Percentiles rank a stretch among this genome's conserved stretches.
phyloP scores from a whole-genome alignment of 805 yeast genomes.

The Ogataea sp. region DNA sequence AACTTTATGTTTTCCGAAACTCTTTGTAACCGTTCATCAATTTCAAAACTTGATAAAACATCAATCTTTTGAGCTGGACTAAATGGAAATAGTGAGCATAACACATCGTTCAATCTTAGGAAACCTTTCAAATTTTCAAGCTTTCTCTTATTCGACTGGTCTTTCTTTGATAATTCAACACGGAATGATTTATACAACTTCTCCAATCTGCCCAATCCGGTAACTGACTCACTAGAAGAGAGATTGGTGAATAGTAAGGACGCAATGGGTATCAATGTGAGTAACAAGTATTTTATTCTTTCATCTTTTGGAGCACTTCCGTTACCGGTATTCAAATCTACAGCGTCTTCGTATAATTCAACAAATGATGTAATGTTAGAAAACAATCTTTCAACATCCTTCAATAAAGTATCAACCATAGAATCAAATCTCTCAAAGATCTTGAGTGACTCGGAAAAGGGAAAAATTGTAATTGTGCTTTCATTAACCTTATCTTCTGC shows the following conservation, averaged over 20 bases:
- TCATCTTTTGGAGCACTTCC: conserved; percentile 10
- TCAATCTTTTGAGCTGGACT: conserved; percentile 12
- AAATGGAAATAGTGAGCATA: conserved; percentile 25
- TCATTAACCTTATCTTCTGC: conserved; percentile 1
- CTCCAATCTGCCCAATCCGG: conserved; percentile 15
- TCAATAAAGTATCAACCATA: conserved; percentile 2
- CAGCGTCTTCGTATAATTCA: conserved; percentile 28
- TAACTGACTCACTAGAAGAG: conserved; percentile 23
- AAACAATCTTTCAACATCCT: conserved; percentile 5
- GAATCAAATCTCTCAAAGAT: background rate
- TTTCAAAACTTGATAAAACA: conserved; percentile 9
- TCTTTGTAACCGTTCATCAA: conserved; percentile 4
- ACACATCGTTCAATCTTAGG: conserved; percentile 15
- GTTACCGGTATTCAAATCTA: conserved; percentile 12
- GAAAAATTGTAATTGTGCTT: background rate
- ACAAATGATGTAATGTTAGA: conserved; percentile 23
- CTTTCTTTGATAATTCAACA: background rate
- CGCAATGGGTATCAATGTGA: conserved; percentile 52
- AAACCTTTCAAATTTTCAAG: conserved; percentile 2
- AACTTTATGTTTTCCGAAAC: conserved; percentile 12
- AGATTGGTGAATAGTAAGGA: conserved; percentile 50
- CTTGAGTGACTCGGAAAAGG: background rate
- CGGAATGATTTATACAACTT: conserved; percentile 5
- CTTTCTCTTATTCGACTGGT: background rate
- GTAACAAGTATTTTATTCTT: conserved; percentile 21